phyloP scores from a whole-genome alignment of 2,329 filamentous ascomycete species.

The Phialophora expanda region DNA sequence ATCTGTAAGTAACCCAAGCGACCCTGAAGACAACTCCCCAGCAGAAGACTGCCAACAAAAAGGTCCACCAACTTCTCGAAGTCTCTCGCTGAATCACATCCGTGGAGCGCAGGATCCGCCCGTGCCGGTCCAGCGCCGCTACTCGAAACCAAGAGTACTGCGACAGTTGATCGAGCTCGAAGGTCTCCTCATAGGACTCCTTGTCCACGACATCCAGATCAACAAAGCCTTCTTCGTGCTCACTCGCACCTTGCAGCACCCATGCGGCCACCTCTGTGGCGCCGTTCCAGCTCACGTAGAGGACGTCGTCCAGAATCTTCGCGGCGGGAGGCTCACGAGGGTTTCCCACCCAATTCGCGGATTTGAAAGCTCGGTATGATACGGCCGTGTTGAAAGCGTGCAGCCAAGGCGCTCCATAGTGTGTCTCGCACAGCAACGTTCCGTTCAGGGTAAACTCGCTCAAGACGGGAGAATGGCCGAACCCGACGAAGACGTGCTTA shows the following conservation, averaged over 20 bases:
- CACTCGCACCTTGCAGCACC: conserved; percentile 29
- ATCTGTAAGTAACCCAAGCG: conserved; percentile 20
- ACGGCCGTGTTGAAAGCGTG: conserved; percentile 48
- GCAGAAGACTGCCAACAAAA: conserved; percentile 13
- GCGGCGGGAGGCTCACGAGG: conserved; percentile 46
- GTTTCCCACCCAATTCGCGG: conserved; percentile 55
- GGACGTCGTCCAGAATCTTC: conserved; percentile 40
- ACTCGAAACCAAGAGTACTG: conserved; percentile 30
- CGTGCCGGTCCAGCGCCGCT: conserved; percentile 25
- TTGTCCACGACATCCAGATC: conserved; percentile 34
- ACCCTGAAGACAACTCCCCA: conserved; percentile 15
- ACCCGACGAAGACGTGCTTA: conserved; percentile 56
- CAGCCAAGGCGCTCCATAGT: conserved; percentile 50
- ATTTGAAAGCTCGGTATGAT: conserved; percentile 62
- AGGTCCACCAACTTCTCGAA: conserved; percentile 22
- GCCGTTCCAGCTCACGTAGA: conserved; percentile 56
- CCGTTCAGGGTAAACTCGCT: conserved; percentile 53
- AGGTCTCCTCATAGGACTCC: conserved; percentile 32
- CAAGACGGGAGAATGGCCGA: conserved; percentile 57
- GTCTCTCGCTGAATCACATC: conserved; percentile 17
- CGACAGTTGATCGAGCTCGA: conserved; percentile 21
- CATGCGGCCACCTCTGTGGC: conserved; percentile 48
- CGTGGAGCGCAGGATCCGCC: conserved; percentile 24
- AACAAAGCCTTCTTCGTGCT: conserved; percentile 20
- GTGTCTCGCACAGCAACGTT: conserved; percentile 58